Percentiles rank a stretch among this genome's conserved stretches.
Conservation (phyloP, 140 eudicot genomes). For the Anethum foeniculum region DNA sequence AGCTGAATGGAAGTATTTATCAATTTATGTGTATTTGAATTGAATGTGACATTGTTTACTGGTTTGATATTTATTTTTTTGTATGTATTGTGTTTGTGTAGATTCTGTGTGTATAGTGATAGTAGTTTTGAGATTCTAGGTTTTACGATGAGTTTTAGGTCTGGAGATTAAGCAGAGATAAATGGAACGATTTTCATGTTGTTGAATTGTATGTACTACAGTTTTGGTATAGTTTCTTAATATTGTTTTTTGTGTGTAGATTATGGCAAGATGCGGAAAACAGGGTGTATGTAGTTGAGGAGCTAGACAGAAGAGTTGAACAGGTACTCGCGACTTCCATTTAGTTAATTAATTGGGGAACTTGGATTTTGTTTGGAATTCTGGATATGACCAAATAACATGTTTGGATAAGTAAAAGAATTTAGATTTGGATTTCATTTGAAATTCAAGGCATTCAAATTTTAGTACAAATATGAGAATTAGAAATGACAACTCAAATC, state of each 20-base stretch:
- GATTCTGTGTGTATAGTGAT: not conserved
- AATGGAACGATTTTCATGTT: not conserved
- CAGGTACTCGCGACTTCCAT: constrained; percentile 30
- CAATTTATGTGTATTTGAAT: not conserved
- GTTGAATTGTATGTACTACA: not conserved
- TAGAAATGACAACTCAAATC: too few species aligned
- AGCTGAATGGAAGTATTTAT: not conserved
- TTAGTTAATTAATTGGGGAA: too few species aligned
- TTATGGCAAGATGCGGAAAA: constrained; percentile 85
- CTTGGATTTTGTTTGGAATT: too few species aligned
- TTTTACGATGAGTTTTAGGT: not conserved
- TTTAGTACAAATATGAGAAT: too few species aligned
- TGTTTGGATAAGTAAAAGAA: too few species aligned
- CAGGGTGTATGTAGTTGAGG: constrained; percentile 53
- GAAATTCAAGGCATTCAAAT: too few species aligned
- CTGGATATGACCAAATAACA: too few species aligned
- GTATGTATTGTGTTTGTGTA: not conserved
- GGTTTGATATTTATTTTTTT: not conserved
- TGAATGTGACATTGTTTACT: not conserved
- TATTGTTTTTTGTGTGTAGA: constrained; percentile 21
- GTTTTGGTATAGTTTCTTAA: not conserved
- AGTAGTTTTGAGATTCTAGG: not conserved
- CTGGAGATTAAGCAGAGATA: not conserved
- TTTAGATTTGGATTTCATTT: too few species aligned
- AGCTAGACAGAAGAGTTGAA: constrained; percentile 68